Conservation (phyloP, 2,329 filamentous ascomycete species). For the Fusarium goolgardi region DNA sequence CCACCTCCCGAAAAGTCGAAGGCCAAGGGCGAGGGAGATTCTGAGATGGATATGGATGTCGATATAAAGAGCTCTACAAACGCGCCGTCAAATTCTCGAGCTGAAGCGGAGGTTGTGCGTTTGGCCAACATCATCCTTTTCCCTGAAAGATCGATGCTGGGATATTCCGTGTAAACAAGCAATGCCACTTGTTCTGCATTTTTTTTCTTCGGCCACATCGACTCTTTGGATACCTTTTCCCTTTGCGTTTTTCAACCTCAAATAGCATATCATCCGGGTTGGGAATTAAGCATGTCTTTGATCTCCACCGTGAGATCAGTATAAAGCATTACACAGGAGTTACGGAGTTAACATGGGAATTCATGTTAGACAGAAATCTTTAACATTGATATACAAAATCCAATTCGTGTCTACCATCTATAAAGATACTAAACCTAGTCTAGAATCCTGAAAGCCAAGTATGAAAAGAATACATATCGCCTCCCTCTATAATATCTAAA, state of each 20-base stretch:
- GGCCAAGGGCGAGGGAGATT: slow-evolving; percentile 44
- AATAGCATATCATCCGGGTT: not conserved
- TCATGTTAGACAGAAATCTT: slow-evolving; percentile 15
- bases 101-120: slow-evolving; percentile 64
- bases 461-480: not conserved
- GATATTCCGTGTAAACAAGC: slow-evolving; percentile 45
- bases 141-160: slow-evolving; percentile 59
- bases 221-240: not conserved
- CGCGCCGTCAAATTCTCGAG: slow-evolving; percentile 50
- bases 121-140: slow-evolving; percentile 69
- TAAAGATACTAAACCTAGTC: not conserved
- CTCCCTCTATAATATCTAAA: not conserved
- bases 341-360: slow-evolving; percentile 11
- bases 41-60: slow-evolving; percentile 45
- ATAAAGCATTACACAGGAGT: slow-evolving; percentile 32
- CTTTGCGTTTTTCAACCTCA: not conserved
- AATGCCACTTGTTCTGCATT: not conserved
- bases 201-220: not conserved
- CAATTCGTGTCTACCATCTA: not conserved
- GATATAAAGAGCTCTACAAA: slow-evolving; percentile 46
- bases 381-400: slow-evolving; percentile 3
- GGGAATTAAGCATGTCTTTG: not conserved
- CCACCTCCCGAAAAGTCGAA: slow-evolving; percentile 42
- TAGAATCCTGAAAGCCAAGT: not conserved
- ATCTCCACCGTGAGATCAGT: not conserved